Conservation (phyloP, 331 rosid species). For the Pyracantha coccinea region DNA sequence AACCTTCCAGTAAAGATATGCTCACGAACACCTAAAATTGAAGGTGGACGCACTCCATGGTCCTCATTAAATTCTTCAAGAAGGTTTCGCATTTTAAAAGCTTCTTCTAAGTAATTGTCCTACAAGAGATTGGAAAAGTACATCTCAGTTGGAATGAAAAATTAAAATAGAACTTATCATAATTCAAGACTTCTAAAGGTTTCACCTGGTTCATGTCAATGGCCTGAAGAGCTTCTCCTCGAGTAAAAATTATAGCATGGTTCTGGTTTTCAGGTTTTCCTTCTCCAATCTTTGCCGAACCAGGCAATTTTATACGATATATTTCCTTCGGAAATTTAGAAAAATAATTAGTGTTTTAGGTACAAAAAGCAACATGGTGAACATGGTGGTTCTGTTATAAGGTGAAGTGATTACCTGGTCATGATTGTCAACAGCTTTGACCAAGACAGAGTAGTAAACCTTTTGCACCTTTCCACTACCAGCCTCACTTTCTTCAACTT, state of each 20-base stretch:
- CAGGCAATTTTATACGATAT: conserved; percentile 86
- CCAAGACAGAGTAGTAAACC: conserved; percentile 89
- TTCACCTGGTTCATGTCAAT: conserved; percentile 97
- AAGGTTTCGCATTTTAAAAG: conserved; percentile 93
- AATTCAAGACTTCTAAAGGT: conserved; percentile 12
- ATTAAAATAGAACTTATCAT: conserved; percentile 9
- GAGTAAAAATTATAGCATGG: conserved; percentile 84
- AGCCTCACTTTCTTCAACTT: conserved; percentile 83
- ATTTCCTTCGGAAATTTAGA: conserved; percentile 54
- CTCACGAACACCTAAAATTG: conserved; percentile 91
- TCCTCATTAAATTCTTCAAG: conserved; percentile 93
- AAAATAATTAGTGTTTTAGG: conserved; percentile 20
- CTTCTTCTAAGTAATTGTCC: conserved; percentile 98
- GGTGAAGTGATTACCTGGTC: conserved; percentile 62
- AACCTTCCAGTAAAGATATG: conserved; percentile 97
- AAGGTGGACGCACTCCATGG: conserved; percentile 87
- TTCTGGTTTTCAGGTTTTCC: conserved; percentile 99
- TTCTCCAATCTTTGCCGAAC: conserved; percentile 87
- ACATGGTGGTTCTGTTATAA: conserved; percentile 3
- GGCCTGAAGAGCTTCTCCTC: conserved; percentile 98
- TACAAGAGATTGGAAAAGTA: conserved; percentile 23
- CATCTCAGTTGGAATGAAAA: conserved; percentile 19
- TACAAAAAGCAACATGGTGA: not conserved
- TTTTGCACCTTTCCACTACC: conserved; percentile 55
- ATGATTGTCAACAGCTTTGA: conserved; percentile 76